Percentiles rank a stretch among this genome's conserved stretches.
Evolutionary conservation across 495 filamentous ascomycete genomes (phyloP).

Genomic region (Penicillium desertorum): DNA sequence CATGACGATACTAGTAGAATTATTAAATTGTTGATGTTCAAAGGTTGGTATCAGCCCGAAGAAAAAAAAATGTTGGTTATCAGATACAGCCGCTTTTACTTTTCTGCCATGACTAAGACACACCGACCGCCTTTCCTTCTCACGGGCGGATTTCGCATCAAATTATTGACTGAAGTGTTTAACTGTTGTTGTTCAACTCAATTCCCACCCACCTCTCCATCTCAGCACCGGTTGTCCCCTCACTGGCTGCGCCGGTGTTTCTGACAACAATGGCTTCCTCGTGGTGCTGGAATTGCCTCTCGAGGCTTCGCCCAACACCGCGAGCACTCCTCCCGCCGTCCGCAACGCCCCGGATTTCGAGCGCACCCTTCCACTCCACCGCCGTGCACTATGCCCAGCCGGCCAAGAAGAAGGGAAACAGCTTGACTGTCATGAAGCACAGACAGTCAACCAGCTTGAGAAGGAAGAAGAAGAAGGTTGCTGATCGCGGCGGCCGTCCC

Average conservation of each 20-base stretch:
- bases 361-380: constrained; percentile 49
- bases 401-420: constrained; percentile 37
- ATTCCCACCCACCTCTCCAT: constrained; percentile 27
- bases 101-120: constrained; percentile 36
- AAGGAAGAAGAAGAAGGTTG: constrained; percentile 49
- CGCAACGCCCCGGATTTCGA: constrained; percentile 34
- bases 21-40: constrained; percentile 4
- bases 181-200: constrained; percentile 10
- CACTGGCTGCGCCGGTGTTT: constrained; percentile 41
- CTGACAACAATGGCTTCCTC: constrained; percentile 61
- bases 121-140: constrained; percentile 26
- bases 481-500: constrained; percentile 41
- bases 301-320: constrained; percentile 50
- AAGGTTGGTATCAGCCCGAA: constrained; percentile 5
- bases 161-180: constrained; percentile 31
- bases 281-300: constrained; percentile 67
- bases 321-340: constrained; percentile 39
- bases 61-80: constrained; percentile 34
- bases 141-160: constrained; percentile 31
- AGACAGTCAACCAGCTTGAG: constrained; percentile 43
- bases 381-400: constrained; percentile 40
- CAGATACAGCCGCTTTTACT: constrained; percentile 21
- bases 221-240: constrained; percentile 33
- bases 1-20: constrained; percentile 22
- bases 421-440: constrained; percentile 31